Base-by-base conservation (phyloP, 176 grass and related monocot species). In the Eleusine indica region DNA sequence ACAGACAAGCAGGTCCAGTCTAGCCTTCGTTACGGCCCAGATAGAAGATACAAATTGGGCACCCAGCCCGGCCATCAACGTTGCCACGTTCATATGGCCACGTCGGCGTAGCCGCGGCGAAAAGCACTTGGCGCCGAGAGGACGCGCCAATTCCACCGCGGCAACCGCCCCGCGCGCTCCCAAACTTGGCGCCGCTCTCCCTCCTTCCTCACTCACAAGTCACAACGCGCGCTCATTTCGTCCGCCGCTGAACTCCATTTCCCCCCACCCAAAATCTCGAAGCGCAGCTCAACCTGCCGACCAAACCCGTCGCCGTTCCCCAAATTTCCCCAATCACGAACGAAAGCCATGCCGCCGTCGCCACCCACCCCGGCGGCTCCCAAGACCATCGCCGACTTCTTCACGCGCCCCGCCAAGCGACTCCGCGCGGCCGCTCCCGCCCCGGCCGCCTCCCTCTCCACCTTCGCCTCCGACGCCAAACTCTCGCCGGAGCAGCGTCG, bases 401-500 rank as follows among this genome's bases (percentile, higher is more conserved):
- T 92, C 66, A 4, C 87, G 70, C 96, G 87, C 58, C 89, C 91
- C 46, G 66, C 96, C 42, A 98, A 96, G 81, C 96, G 96, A 62
- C 89, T 96, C 58, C 87, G 91, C 3, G 70, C 79, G 14, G 54
- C 28, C 73, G 43, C 60, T 22, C 30, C 80, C 10, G 76, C 39
- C 18, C 7, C 90, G 13, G 70, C 85, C 80, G 77, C 83, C 49
- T 61, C 83, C 77, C n/a, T 81, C 68, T 66, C 80, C 64, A 40
- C 84, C 81, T 54, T 89, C 57, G 58, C 78, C 61, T 3, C 70
- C 61, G 2, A 65, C 80, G 17, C 80, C 32, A 35, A 35, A 30
- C 75, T 93, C 39, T 80, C 85, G 41, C 92, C 82, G 77, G 89
- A 94, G 80, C 91, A 94, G 81, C 92, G 78, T 39, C 82, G 82